A percentile compares a stretch with the other conserved stretches of the same genome.
Conservation (phyloP, 257 asterid species). For the Rehmannia glutinosa region DNA sequence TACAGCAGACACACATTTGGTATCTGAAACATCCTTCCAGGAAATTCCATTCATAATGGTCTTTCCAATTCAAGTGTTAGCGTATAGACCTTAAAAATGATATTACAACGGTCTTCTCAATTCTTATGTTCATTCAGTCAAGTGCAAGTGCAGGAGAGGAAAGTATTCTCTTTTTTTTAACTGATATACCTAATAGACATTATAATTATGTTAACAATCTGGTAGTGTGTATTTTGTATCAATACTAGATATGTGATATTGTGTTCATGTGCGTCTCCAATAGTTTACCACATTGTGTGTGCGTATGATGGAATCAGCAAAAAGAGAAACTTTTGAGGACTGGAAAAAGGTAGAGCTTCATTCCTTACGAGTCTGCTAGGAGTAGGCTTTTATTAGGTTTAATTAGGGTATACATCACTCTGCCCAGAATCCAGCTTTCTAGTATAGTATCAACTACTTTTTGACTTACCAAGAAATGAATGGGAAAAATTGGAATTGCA, state of each 20-base stretch:
- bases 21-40: neutral
- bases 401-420: no score
- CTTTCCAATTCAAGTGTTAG: no score
- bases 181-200: neutral
- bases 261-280: no score
- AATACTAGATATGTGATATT: neutral
- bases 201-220: neutral
- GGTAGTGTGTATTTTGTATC: neutral
- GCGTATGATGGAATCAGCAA: neutral
- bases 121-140: neutral
- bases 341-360: neutral
- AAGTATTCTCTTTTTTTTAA: neutral
- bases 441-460: no score
- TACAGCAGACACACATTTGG: neutral
- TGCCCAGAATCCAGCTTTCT: no score
- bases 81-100: neutral
- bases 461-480: no score
- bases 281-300: no score
- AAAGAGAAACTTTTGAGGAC: neutral
- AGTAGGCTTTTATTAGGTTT: no score
- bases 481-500: no score
- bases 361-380: neutral
- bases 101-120: neutral
- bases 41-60: neutral
- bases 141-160: neutral